phyloP scores from a whole-genome alignment of 495 filamentous ascomycete genomes.

The Penicillium bovifimosum region DNA sequence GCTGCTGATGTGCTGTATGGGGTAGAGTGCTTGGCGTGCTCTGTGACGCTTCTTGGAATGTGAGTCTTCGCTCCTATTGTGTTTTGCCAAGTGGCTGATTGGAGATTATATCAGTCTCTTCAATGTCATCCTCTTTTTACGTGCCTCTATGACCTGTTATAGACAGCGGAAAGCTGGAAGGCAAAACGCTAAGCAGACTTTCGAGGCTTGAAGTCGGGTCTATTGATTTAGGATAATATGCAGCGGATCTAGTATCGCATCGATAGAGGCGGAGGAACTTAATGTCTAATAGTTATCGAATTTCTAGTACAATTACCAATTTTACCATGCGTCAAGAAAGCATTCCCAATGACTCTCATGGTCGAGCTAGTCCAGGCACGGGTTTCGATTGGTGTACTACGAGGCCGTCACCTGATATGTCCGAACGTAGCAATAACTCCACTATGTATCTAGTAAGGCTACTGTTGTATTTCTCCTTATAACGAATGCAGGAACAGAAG shows the following conservation, averaged over 20 bases:
- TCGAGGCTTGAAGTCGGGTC: constrained; percentile 1
- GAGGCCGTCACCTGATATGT: too few relatives aligned
- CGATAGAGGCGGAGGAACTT: background rate
- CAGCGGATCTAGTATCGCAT: too few relatives aligned
- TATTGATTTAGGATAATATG: background rate
- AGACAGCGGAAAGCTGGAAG: constrained; percentile 8
- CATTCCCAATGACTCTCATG: too few relatives aligned
- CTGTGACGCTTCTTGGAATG: constrained; percentile 15
- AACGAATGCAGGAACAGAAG: background rate
- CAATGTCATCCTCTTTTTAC: constrained; percentile 11
- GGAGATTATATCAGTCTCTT: constrained; percentile 1
- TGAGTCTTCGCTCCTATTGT: background rate
- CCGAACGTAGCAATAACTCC: too few relatives aligned
- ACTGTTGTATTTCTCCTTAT: background rate
- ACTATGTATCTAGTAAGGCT: background rate
- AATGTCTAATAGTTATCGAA: background rate
- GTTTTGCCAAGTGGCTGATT: background rate
- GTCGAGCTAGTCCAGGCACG: too few relatives aligned
- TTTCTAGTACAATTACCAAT: too few relatives aligned
- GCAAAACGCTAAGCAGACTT: background rate
- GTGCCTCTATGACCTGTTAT: constrained; percentile 12
- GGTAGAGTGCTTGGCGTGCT: constrained; percentile 11
- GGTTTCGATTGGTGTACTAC: too few relatives aligned
- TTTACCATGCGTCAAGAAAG: too few relatives aligned
- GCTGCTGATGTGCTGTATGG: constrained; percentile 3